These are phyloP conservation scores for Coemansia sp. DNA, from an alignment of 192 early-diverging fungal genomes.

Conservation along the genomic window DNA sequence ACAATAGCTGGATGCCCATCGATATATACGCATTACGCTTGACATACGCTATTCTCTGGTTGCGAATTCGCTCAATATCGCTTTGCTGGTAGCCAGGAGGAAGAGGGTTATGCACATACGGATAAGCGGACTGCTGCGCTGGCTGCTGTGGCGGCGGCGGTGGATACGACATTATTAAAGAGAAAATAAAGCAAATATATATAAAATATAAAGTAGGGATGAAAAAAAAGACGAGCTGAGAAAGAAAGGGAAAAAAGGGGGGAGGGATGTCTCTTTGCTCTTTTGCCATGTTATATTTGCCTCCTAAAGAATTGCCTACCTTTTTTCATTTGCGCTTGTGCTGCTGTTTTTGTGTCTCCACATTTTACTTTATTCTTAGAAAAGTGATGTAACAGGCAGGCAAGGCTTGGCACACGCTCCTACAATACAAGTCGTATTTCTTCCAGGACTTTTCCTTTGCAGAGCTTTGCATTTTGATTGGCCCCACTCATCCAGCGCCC, in stretches of 20 bases:
- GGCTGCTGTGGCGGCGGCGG: constrained; percentile 37
- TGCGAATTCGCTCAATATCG: constrained; percentile 21
- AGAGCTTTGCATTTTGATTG: neutral
- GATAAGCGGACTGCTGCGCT: constrained; percentile 20
- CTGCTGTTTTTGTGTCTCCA: neutral
- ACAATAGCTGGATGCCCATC: constrained; percentile 30
- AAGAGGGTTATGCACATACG: neutral
- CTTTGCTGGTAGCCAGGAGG: neutral
- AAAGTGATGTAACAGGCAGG: neutral
- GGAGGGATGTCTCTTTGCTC: neutral
- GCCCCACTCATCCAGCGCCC: neutral
- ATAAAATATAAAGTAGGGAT: neutral
- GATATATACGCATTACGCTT: constrained; percentile 34
- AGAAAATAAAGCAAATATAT: neutral
- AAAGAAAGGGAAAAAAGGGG: neutral
- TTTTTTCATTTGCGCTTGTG: neutral
- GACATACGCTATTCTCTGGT: constrained; percentile 28
- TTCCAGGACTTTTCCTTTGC: constrained; percentile 2
- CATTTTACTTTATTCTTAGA: neutral
- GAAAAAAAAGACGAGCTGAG: neutral
- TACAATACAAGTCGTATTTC: neutral
- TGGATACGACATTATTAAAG: constrained; percentile 4
- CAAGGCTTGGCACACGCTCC: neutral
- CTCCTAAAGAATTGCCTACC: neutral
- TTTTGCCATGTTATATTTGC: constrained; percentile 3